Evolutionary conservation across 306 rosid species (phyloP).

Genomic region (Begonia peltatifolia): DNA sequence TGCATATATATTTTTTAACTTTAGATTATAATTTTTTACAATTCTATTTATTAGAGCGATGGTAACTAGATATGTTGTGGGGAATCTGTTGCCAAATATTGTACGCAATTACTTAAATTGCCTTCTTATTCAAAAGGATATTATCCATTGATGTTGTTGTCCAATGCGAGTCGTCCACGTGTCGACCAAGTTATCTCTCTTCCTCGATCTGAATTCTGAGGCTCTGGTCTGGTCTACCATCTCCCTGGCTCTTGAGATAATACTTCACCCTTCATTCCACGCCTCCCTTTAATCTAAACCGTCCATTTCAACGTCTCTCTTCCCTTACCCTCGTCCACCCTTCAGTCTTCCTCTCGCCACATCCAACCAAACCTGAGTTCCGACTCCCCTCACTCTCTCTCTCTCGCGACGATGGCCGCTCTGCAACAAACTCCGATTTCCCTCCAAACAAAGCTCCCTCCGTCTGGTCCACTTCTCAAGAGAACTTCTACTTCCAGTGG

Average conservation of each 20-base stretch:
- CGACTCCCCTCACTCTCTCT: slow-evolving; percentile 1
- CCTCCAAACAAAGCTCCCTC: slow-evolving; percentile 40
- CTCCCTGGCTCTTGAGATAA: not conserved
- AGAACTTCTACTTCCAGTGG: slow-evolving; percentile 20
- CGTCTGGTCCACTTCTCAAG: slow-evolving; percentile 14
- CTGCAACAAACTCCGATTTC: slow-evolving; percentile 48
- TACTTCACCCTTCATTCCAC: not conserved
- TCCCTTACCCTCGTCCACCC: not conserved
- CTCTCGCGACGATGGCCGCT: slow-evolving; percentile 40
- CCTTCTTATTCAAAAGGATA: too few relatives aligned
- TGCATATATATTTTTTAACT: too few relatives aligned
- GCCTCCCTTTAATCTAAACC: slow-evolving; percentile 4
- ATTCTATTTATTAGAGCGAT: too few relatives aligned
- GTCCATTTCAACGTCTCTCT: slow-evolving; percentile 3
- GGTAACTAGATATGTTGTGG: too few relatives aligned
- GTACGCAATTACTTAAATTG: too few relatives aligned
- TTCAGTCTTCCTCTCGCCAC: not conserved
- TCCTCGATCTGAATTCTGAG: not conserved
- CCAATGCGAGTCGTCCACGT: too few relatives aligned
- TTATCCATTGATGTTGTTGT: too few relatives aligned
- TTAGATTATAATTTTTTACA: too few relatives aligned
- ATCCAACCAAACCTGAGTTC: not conserved
- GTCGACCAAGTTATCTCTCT: too few relatives aligned
- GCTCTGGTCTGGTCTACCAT: not conserved
- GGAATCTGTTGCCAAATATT: too few relatives aligned